Conservation (phyloP, 345 rosid species). For the Cardamine occulta region DNA sequence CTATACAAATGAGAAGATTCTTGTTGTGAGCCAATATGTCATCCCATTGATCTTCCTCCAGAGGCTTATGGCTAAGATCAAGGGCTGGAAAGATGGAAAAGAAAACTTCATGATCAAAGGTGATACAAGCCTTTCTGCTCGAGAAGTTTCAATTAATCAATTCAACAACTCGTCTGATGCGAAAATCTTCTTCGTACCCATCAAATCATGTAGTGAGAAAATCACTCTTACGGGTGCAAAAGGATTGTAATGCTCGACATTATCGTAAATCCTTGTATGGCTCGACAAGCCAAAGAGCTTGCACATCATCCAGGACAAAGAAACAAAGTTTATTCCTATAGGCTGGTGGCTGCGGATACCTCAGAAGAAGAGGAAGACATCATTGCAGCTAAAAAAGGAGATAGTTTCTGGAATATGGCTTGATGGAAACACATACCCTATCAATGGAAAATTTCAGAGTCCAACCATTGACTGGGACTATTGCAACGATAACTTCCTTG, state of each 20-base stretch:
- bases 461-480: neutral
- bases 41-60: constrained; percentile 65
- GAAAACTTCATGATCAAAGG: constrained; percentile 64
- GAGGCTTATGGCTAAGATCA: constrained; percentile 49
- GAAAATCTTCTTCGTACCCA: constrained; percentile 66
- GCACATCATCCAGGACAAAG: constrained; percentile 55
- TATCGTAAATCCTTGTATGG: constrained; percentile 61
- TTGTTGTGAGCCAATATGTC: constrained; percentile 73
- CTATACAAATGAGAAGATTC: constrained; percentile 58
- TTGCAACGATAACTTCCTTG: neutral
- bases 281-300: constrained; percentile 48
- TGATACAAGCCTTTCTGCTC: constrained; percentile 51
- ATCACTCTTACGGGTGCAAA: constrained; percentile 66
- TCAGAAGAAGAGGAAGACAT: constrained; percentile 39
- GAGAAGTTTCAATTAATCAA: constrained; percentile 58
- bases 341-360: constrained; percentile 62
- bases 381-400: neutral
- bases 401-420: neutral
- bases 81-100: constrained; percentile 56
- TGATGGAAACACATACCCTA: neutral
- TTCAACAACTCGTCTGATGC: constrained; percentile 64
- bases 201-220: constrained; percentile 78
- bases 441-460: neutral
- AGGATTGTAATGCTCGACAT: constrained; percentile 69
- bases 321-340: constrained; percentile 59